Evolutionary conservation across 768 basidiomycete species (phyloP).

Genomic region (Suillus cothurnatus): DNA sequence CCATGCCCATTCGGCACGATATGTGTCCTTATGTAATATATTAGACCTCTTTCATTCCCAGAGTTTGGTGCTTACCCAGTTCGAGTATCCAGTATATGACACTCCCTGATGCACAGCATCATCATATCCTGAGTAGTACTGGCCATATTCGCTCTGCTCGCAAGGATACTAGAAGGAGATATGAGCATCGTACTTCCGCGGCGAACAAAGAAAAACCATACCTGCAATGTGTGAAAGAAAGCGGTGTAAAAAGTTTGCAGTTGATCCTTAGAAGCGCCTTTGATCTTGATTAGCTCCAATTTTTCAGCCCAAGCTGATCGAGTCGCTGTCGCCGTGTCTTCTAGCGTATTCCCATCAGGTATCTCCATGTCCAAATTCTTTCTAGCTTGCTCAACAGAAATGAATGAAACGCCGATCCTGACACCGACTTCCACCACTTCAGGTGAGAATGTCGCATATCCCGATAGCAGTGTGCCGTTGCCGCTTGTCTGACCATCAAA

Average conservation of each 20-base stretch:
- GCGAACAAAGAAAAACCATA: slow-evolving; percentile 19
- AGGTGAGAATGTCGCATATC: slow-evolving; percentile 48
- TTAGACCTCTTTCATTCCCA: neutral
- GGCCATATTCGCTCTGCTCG: slow-evolving; percentile 65
- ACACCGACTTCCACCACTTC: slow-evolving; percentile 45
- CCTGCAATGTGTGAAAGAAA: slow-evolving; percentile 65
- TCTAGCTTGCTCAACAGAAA: slow-evolving; percentile 67
- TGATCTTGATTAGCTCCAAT: slow-evolving; percentile 50
- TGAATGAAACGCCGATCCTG: slow-evolving; percentile 72
- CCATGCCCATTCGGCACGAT: slow-evolving; percentile 79
- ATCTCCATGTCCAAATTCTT: slow-evolving; percentile 52
- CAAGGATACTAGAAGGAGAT: slow-evolving; percentile 63
- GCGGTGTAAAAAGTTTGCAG: slow-evolving; percentile 60
- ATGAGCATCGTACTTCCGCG: neutral
- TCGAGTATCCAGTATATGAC: slow-evolving; percentile 84
- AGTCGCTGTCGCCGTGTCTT: slow-evolving; percentile 50
- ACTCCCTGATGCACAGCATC: slow-evolving; percentile 59
- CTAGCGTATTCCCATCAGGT: slow-evolving; percentile 47
- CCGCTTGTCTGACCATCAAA: slow-evolving; percentile 30
- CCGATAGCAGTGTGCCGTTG: slow-evolving; percentile 50
- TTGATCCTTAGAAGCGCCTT: slow-evolving; percentile 50
- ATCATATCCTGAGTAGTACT: slow-evolving; percentile 80
- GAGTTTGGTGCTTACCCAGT: slow-evolving; percentile 53
- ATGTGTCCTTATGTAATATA: slow-evolving; percentile 62
- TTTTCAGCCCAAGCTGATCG: slow-evolving; percentile 61